Evolutionary conservation across 202 grass and related monocot species (phyloP).

Genomic region (Elaeis oleifera): DNA sequence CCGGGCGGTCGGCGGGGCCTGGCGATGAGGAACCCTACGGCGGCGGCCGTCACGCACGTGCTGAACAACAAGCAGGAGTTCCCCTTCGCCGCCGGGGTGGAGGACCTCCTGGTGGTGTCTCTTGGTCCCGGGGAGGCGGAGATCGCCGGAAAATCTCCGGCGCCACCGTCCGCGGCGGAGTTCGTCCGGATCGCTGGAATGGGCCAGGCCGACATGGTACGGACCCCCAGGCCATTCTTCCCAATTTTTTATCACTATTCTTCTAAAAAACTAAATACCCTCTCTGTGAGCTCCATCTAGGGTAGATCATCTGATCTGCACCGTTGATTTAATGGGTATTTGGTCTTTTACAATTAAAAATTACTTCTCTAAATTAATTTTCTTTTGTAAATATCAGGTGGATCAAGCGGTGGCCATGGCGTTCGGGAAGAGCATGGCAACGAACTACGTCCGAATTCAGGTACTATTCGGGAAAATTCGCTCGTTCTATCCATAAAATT

Average conservation of each 20-base stretch:
- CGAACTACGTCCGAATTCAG: slow-evolving; percentile 13
- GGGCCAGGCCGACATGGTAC: slow-evolving; percentile 3
- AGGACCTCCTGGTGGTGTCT: slow-evolving; percentile 15
- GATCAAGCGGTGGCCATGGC: slow-evolving; percentile 13
- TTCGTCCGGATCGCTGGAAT: neutral
- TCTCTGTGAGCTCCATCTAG: no score
- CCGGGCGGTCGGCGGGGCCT: slow-evolving; percentile 1
- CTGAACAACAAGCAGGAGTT: slow-evolving; percentile 9
- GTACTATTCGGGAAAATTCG: neutral
- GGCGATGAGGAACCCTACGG: slow-evolving; percentile 12
- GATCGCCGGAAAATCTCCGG: neutral
- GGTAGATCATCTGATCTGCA: no score
- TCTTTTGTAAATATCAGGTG: neutral
- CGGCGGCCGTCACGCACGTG: slow-evolving; percentile 11
- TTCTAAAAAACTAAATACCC: neutral
- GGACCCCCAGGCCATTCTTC: neutral
- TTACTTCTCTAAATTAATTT: neutral
- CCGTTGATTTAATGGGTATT: neutral
- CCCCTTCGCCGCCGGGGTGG: neutral
- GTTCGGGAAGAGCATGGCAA: neutral
- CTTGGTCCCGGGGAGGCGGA: neutral
- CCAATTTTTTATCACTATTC: no score
- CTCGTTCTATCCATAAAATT: no score
- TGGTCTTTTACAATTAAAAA: neutral
- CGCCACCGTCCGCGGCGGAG: neutral